These are phyloP conservation scores for Fusarium sulawesiense DNA, from an alignment of 2,329 filamentous ascomycete genomes.

Conservation along the genomic window DNA sequence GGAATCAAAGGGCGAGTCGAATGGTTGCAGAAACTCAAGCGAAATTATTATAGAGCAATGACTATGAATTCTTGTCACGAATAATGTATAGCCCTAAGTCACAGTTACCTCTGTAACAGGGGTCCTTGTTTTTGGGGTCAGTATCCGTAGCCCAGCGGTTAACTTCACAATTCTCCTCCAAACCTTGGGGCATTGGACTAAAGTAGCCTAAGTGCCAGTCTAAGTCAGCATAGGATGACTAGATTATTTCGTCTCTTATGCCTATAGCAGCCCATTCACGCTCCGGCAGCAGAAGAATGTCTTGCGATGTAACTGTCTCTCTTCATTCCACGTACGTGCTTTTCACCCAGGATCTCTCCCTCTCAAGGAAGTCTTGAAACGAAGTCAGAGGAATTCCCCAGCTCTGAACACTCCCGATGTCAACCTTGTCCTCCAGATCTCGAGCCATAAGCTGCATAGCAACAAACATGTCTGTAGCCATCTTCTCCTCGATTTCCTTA, in stretches of 20 bases:
- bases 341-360: not conserved
- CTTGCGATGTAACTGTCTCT: not conserved
- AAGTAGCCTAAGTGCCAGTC: no score
- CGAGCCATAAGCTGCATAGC: not conserved
- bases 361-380: not conserved
- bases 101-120: no score
- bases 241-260: no score
- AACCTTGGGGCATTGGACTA: no score
- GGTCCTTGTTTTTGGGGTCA: no score
- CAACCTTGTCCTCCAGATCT: slow-evolving; percentile 3
- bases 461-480: not conserved
- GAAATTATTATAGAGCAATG: not conserved
- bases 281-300: not conserved
- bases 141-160: no score
- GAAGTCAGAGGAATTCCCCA: not conserved
- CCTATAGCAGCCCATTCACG: no score
- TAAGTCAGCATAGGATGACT: no score
- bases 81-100: no score
- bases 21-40: not conserved
- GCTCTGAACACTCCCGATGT: not conserved
- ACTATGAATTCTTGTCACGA: not conserved
- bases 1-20: no score
- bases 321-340: not conserved
- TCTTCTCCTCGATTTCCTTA: not conserved
- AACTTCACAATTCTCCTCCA: no score